phyloP scores from a whole-genome alignment of 2,329 filamentous ascomycete species.

The Dryadomyces sulphureus region DNA sequence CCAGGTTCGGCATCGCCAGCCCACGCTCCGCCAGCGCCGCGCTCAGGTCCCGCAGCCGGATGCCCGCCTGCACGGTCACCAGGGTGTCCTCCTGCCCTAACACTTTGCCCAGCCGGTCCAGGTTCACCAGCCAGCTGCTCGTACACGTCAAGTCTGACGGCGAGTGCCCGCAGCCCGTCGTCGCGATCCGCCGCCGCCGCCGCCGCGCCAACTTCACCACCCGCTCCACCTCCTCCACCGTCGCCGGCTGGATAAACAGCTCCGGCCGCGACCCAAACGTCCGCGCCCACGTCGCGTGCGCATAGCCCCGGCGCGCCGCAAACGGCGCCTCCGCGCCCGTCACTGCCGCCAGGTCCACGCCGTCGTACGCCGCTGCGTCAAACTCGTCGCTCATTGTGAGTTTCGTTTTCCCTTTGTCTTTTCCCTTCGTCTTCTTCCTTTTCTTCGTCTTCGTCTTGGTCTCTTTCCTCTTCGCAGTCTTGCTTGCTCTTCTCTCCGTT shows the following conservation, averaged over 20 bases:
- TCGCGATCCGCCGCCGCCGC: slow-evolving; percentile 69
- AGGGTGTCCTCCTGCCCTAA: slow-evolving; percentile 25
- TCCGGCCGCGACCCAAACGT: slow-evolving; percentile 84
- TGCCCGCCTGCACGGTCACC: slow-evolving; percentile 75
- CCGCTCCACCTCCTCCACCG: slow-evolving; percentile 69
- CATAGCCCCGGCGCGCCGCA: slow-evolving; percentile 54
- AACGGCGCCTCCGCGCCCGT: slow-evolving; percentile 47
- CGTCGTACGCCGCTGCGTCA: slow-evolving; percentile 10
- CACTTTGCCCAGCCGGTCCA: slow-evolving; percentile 68
- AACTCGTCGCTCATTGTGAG: slow-evolving; percentile 3
- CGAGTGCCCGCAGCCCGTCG: slow-evolving; percentile 83
- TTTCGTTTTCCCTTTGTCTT: neutral
- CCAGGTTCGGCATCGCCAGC: slow-evolving; percentile 78
- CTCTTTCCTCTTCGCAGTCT: too few species aligned
- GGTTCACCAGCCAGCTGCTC: slow-evolving; percentile 85
- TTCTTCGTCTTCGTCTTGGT: too few species aligned
- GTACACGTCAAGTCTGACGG: slow-evolving; percentile 87
- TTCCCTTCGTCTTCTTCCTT: too few species aligned
- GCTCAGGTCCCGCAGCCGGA: slow-evolving; percentile 63
- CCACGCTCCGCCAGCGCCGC: slow-evolving; percentile 58
- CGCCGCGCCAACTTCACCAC: slow-evolving; percentile 63
- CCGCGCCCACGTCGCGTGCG: slow-evolving; percentile 86
- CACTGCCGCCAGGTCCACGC: slow-evolving; percentile 5
- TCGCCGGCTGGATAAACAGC: slow-evolving; percentile 76
- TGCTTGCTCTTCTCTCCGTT: too few species aligned